phyloP scores from a whole-genome alignment of 805 yeast species.

The Millerozyma acaciae region DNA sequence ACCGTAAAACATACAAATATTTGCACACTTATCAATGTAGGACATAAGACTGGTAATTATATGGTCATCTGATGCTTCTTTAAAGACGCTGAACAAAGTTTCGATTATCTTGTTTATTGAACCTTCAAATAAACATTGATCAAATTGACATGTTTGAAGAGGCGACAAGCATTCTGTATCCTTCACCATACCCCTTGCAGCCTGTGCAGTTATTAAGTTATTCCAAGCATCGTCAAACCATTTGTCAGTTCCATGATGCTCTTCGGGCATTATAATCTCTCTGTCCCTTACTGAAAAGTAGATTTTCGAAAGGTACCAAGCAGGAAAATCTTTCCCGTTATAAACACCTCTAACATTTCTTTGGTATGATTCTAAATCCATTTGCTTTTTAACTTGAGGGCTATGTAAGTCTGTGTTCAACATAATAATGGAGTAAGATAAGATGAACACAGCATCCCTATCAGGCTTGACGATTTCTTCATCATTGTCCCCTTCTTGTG shows the following conservation, averaged over 20 bases:
- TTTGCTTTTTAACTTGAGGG: slow-evolving; percentile 87
- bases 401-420: slow-evolving; percentile 91
- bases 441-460: slow-evolving; percentile 80
- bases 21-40: slow-evolving; percentile 80
- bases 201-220: slow-evolving; percentile 54
- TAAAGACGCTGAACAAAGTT: slow-evolving; percentile 73
- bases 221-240: slow-evolving; percentile 90
- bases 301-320: slow-evolving; percentile 78
- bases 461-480: slow-evolving; percentile 60
- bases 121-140: slow-evolving; percentile 63
- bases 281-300: slow-evolving; percentile 75
- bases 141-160: slow-evolving; percentile 51
- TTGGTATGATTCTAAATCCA: slow-evolving; percentile 81
- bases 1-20: slow-evolving; percentile 64
- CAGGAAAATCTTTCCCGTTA: slow-evolving; percentile 73
- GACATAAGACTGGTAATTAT: slow-evolving; percentile 83
- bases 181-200: slow-evolving; percentile 24
- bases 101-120: slow-evolving; percentile 63
- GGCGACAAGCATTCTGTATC: slow-evolving; percentile 15
- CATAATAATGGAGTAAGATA: slow-evolving; percentile 90
- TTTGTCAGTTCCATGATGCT: slow-evolving; percentile 87
- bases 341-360: slow-evolving; percentile 78
- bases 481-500: slow-evolving; percentile 10
- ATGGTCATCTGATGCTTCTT: slow-evolving; percentile 87
- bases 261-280: slow-evolving; percentile 97